Conservation (phyloP, 331 rosid genomes). For the Pyracantha coccinea region DNA sequence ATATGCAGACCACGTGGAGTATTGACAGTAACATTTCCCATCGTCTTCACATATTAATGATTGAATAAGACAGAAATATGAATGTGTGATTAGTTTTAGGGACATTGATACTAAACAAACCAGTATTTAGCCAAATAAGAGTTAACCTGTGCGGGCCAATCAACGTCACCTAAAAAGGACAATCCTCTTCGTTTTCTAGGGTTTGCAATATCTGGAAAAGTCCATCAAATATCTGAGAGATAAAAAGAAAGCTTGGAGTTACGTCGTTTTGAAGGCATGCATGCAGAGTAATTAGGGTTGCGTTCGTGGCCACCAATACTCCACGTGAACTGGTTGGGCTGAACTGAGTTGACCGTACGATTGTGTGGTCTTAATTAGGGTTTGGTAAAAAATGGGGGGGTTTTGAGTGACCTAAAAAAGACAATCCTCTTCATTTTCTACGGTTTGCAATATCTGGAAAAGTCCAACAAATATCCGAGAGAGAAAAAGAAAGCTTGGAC, state of each 20-base stretch:
- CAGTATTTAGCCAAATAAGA: neutral
- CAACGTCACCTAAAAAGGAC: neutral
- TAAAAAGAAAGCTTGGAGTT: neutral
- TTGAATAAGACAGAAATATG: neutral
- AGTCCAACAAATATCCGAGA: neutral
- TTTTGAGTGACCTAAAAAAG: neutral
- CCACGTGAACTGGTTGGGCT: neutral
- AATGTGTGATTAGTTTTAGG: neutral
- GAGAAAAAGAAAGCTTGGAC: neutral
- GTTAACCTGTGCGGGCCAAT: neutral
- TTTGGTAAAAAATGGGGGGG: too few relatives aligned
- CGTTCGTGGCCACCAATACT: neutral
- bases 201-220: neutral
- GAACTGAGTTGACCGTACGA: too few relatives aligned
- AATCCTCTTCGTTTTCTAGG: neutral
- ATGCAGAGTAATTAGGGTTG: neutral
- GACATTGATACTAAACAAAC: neutral
- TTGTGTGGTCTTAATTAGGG: too few relatives aligned
- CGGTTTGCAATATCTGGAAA: neutral
- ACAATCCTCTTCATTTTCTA: neutral
- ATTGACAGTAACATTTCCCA: neutral
- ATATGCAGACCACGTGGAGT: neutral
- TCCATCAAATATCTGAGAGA: neutral
- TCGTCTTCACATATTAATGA: neutral
- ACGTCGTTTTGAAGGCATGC: too few relatives aligned